Conservation (phyloP, 768 basidiomycete genomes). For the Lactifluus volemus region DNA sequence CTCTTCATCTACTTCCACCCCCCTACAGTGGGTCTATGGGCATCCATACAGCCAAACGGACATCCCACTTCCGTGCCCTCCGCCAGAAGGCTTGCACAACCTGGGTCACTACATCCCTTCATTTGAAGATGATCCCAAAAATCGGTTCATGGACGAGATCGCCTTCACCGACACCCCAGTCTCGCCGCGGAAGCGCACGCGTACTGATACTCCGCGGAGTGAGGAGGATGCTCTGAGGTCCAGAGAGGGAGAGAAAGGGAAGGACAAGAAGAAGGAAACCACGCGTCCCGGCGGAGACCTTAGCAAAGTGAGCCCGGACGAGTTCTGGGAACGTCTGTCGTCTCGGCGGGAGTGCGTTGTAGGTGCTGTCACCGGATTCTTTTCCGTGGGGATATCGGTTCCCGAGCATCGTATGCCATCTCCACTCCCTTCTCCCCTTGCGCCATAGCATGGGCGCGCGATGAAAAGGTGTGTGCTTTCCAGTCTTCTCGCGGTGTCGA, state of each 20-base stretch:
- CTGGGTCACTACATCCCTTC: slow-evolving; percentile 76
- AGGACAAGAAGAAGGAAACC: slow-evolving; percentile 21
- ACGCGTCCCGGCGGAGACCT: slow-evolving; percentile 40
- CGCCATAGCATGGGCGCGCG: slow-evolving; percentile 42
- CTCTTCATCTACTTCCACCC: slow-evolving; percentile 10
- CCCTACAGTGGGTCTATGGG: slow-evolving; percentile 56
- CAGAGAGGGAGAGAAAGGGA: slow-evolving; percentile 21
- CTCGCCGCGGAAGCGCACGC: slow-evolving; percentile 50
- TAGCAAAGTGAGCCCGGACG: slow-evolving; percentile 51
- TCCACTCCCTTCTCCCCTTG: slow-evolving; percentile 25
- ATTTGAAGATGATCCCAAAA: slow-evolving; percentile 96
- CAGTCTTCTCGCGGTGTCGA: slow-evolving; percentile 65
- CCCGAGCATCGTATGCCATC: slow-evolving; percentile 18
- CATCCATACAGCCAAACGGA: slow-evolving; percentile 58
- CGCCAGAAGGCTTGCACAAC: slow-evolving; percentile 32
- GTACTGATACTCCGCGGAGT: slow-evolving; percentile 23
- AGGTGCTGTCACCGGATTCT: slow-evolving; percentile 91
- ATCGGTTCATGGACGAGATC: slow-evolving; percentile 87
- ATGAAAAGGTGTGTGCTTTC: slow-evolving; percentile 66
- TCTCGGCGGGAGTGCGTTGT: slow-evolving; percentile 91
- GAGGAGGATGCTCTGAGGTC: slow-evolving; percentile 1
- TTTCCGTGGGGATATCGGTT: slow-evolving; percentile 48
- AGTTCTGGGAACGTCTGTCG: slow-evolving; percentile 98
- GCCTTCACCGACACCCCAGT: slow-evolving; percentile 57
- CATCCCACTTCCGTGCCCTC: slow-evolving; percentile 41